These are phyloP conservation scores for Micromonas commoda DNA, from an alignment of 139 green algal genomes.

Conservation along the genomic window DNA sequence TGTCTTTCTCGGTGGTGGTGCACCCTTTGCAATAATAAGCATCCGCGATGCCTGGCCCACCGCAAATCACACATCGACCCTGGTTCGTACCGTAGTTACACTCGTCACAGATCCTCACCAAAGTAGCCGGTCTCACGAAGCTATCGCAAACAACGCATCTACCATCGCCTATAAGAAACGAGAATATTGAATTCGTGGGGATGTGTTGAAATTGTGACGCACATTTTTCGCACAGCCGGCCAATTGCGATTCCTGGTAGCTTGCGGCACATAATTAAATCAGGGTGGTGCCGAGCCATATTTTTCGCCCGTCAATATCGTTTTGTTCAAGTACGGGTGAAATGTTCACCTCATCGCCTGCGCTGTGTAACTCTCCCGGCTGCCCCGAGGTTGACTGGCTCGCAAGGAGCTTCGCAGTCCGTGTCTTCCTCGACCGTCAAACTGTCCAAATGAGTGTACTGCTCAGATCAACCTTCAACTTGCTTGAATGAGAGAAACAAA, in stretches of 20 bases:
- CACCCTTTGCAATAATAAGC: conserved; percentile 99
- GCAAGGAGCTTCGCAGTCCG: too few species aligned
- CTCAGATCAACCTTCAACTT: too few species aligned
- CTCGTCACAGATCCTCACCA: conserved; percentile 98
- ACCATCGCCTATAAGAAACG: conserved; percentile 14
- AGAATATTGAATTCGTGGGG: background rate
- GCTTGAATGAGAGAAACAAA: too few species aligned
- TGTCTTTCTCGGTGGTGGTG: conserved; percentile 92
- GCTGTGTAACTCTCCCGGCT: too few species aligned
- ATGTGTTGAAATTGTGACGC: background rate
- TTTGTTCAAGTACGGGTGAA: too few species aligned
- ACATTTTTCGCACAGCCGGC: conserved; percentile 32
- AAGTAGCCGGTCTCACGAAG: conserved; percentile 85
- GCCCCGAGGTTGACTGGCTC: too few species aligned
- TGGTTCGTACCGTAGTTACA: conserved; percentile 95
- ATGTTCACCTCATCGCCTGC: too few species aligned
- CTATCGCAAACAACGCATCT: conserved; percentile 70
- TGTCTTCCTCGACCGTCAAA: too few species aligned
- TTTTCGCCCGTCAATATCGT: too few species aligned
- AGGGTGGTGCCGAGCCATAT: conserved; percentile 33
- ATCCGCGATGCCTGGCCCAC: conserved; percentile 86
- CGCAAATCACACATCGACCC: conserved; percentile 95
- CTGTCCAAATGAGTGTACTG: too few species aligned
- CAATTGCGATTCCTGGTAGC: conserved; percentile 32
- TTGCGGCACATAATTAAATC: conserved; percentile 37